phyloP scores from a whole-genome alignment of 2,329 filamentous ascomycete genomes.

The Grosmannia huntii region DNA sequence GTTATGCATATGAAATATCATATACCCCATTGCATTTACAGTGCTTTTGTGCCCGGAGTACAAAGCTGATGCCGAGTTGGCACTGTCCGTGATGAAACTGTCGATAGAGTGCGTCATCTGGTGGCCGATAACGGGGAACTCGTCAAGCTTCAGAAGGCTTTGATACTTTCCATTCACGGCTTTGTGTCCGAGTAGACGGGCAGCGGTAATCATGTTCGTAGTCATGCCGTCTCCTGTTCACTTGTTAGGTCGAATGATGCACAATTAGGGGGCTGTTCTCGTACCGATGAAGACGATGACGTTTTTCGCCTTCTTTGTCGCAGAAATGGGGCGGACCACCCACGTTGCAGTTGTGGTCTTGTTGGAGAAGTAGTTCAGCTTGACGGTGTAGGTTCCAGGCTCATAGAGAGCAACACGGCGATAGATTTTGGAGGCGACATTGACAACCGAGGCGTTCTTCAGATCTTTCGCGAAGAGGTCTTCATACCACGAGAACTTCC shows the following conservation, averaged over 20 bases:
- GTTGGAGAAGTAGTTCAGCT: conserved; percentile 60
- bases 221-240: conserved; percentile 52
- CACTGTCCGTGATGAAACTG: conserved; percentile 74
- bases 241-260: background rate
- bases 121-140: conserved; percentile 76
- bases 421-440: conserved; percentile 70
- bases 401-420: conserved; percentile 63
- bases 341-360: conserved; percentile 62
- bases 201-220: conserved; percentile 70
- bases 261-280: background rate
- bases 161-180: conserved; percentile 77
- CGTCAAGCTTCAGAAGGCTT: conserved; percentile 61
- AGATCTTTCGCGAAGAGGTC: conserved; percentile 68
- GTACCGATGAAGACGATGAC: conserved; percentile 61
- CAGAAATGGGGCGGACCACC: conserved; percentile 57
- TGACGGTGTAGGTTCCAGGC: conserved; percentile 68
- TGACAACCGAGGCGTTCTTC: conserved; percentile 56
- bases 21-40: conserved; percentile 56
- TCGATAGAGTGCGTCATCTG: conserved; percentile 85
- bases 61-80: conserved; percentile 70
- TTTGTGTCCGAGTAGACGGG: conserved; percentile 69
- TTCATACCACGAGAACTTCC: conserved; percentile 78
- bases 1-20: background rate
- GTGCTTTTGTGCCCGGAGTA: conserved; percentile 77
- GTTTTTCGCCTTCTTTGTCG: conserved; percentile 68